Conservation (phyloP, 108 stramenopile species). For the Cyclotella atomus region DNA sequence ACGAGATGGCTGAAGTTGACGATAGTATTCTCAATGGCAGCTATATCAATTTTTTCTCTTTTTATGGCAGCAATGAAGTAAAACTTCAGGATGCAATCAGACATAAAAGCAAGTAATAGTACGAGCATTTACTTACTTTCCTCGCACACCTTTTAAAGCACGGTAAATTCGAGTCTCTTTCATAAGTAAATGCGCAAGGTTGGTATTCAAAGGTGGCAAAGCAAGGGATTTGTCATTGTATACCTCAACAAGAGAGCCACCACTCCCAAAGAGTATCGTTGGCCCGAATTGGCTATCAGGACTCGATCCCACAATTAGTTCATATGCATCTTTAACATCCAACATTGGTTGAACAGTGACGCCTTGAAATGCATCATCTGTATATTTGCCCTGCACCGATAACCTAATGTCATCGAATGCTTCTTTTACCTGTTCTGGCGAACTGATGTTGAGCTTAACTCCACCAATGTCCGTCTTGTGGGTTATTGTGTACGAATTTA, state of each 20-base stretch:
- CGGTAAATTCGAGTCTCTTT: slow-evolving; percentile 36
- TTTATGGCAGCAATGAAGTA: too few species aligned
- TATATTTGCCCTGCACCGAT: slow-evolving; percentile 6
- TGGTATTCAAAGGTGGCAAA: slow-evolving; percentile 45
- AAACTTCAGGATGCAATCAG: too few species aligned
- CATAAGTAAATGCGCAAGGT: slow-evolving; percentile 44
- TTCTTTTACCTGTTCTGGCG: slow-evolving; percentile 29
- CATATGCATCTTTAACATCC: slow-evolving; percentile 26
- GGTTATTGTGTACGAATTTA: slow-evolving; percentile 37
- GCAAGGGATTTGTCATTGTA: slow-evolving; percentile 29
- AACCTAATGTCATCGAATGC: slow-evolving; percentile 23
- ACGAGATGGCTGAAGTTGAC: slow-evolving; percentile 44
- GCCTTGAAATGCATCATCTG: slow-evolving; percentile 23
- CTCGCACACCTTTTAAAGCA: slow-evolving; percentile 36
- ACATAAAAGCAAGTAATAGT: too few species aligned
- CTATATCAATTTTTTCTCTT: slow-evolving; percentile 26
- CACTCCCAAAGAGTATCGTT: slow-evolving; percentile 37
- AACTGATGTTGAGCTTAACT: slow-evolving; percentile 37
- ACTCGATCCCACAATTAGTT: slow-evolving; percentile 31
- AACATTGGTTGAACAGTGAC: slow-evolving; percentile 40
- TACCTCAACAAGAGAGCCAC: slow-evolving; percentile 42
- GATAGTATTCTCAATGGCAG: slow-evolving; percentile 31
- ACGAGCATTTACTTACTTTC: slow-evolving; percentile 1
- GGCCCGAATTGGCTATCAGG: slow-evolving; percentile 38
- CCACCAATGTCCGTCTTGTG: slow-evolving; percentile 52